These are phyloP conservation scores for Schizosaccharomyces octosporus DNA, from an alignment of 805 yeast species.

Conservation along the genomic window DNA sequence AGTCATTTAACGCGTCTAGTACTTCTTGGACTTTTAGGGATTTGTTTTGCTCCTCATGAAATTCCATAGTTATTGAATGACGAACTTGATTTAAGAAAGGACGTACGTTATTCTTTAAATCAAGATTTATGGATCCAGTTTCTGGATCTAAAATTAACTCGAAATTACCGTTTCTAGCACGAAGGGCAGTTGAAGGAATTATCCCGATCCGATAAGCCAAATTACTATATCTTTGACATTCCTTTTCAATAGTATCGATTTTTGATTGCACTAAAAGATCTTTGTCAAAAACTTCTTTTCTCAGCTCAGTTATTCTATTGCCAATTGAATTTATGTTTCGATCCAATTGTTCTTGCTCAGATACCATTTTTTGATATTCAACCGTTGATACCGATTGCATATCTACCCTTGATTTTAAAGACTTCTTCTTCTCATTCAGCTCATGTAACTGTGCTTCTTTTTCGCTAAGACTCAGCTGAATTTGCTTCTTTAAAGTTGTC, in stretches of 20 bases:
- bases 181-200: conserved; percentile 9
- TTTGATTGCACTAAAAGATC: conserved; percentile 14
- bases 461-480: background rate
- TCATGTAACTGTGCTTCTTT: background rate
- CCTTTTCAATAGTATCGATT: conserved; percentile 26
- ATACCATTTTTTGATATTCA: conserved; percentile 37
- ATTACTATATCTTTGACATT: conserved; percentile 32
- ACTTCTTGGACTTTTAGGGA: conserved; percentile 31
- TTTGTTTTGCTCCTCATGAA: conserved; percentile 31
- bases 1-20: conserved; percentile 32
- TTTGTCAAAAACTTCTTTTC: conserved; percentile 19
- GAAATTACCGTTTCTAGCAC: background rate
- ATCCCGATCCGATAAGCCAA: conserved; percentile 25
- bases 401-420: conserved; percentile 14
- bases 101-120: conserved; percentile 17
- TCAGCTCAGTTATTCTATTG: conserved; percentile 11
- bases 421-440: background rate
- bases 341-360: conserved; percentile 34
- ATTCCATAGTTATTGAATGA: conserved; percentile 20
- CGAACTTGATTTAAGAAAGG: conserved; percentile 21
- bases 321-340: conserved; percentile 25
- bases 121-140: conserved; percentile 11
- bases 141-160: background rate
- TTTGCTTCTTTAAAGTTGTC: background rate
- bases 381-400: conserved; percentile 22